phyloP scores from a whole-genome alignment of 495 filamentous ascomycete genomes.

The Gamarada debralockiae region DNA sequence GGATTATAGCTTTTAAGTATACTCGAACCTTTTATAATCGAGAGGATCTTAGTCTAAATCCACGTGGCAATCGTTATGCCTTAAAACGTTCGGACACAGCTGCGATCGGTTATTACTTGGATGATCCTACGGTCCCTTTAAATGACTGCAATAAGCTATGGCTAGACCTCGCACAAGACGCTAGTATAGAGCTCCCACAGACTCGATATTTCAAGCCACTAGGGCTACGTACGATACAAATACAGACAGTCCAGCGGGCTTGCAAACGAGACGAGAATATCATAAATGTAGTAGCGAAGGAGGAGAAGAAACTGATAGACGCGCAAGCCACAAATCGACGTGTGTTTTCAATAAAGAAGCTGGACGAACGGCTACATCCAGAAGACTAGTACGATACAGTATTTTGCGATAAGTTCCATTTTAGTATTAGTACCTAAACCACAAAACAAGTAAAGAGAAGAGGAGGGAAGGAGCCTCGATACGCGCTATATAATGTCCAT shows the following conservation, averaged over 20 bases:
- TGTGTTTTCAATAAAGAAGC: too few relatives aligned
- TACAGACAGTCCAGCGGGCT: background rate
- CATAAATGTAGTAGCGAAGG: background rate
- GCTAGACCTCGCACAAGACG: background rate
- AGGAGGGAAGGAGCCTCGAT: background rate
- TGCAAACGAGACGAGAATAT: background rate
- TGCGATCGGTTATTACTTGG: background rate
- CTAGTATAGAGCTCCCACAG: background rate
- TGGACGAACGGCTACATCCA: background rate
- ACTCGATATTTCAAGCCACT: background rate
- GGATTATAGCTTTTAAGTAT: background rate
- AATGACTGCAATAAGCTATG: background rate
- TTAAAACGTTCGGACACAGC: background rate
- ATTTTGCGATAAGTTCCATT: too few relatives aligned
- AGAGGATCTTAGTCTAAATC: background rate
- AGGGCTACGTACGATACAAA: too few relatives aligned
- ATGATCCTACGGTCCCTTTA: background rate
- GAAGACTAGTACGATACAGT: too few relatives aligned
- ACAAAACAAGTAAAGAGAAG: slow-evolving; percentile 7
- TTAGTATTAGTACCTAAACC: slow-evolving; percentile 5
- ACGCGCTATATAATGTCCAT: too few relatives aligned
- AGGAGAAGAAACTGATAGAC: background rate
- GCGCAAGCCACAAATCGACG: background rate
- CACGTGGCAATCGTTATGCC: too few relatives aligned
- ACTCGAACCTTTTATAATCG: background rate